phyloP scores from a whole-genome alignment of 495 filamentous ascomycete species.

The Diplogelasinospora grovesii region DNA sequence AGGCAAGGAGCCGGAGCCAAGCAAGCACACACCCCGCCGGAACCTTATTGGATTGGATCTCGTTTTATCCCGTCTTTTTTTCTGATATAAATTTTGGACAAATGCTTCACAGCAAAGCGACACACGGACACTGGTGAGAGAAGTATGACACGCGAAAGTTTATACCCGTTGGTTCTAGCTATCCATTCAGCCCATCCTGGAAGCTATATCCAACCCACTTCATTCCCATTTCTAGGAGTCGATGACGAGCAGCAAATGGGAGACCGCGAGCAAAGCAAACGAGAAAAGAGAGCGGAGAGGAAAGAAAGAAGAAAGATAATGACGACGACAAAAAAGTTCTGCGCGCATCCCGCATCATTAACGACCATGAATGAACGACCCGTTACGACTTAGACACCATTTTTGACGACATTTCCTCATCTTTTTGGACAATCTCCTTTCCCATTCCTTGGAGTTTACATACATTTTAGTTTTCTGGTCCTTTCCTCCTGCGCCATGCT shows the following conservation, averaged over 20 bases:
- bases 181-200: too few species aligned
- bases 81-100: constrained; percentile 40
- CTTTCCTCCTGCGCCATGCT: constrained; percentile 2
- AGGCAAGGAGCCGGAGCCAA: too few species aligned
- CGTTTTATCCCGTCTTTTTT: constrained; percentile 11
- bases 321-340: constrained; percentile 12
- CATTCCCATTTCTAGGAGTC: constrained; percentile 4
- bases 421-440: constrained; percentile 9
- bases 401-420: constrained; percentile 10
- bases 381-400: constrained; percentile 25
- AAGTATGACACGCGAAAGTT: constrained; percentile 15
- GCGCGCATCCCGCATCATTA: constrained; percentile 23
- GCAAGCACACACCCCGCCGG: too few species aligned
- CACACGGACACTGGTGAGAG: constrained; percentile 18
- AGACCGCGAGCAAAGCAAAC: too few species aligned
- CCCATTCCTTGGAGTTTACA: neutral
- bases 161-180: constrained; percentile 20
- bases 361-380: constrained; percentile 29
- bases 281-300: neutral
- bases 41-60: too few species aligned
- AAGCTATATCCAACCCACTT: constrained; percentile 7
- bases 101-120: constrained; percentile 43
- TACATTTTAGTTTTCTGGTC: constrained; percentile 6
- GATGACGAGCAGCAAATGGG: too few species aligned
- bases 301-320: constrained; percentile 14